Percentiles rank a stretch among this genome's conserved stretches.
phyloP scores from a whole-genome alignment of 805 yeast genomes.

The Cyberlindnera sargentensis region DNA sequence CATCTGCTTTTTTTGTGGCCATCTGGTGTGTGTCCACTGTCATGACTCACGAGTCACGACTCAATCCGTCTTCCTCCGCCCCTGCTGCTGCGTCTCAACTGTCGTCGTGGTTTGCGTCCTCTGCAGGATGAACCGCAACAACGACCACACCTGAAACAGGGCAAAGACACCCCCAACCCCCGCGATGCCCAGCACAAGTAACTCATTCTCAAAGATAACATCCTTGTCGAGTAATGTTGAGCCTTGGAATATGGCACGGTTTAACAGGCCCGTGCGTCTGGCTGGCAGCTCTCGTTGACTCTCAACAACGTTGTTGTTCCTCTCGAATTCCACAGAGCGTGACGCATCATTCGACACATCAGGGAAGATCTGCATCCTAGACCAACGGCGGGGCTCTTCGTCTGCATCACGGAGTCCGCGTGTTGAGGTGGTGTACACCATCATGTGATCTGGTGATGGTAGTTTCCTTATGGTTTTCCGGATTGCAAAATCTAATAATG shows the following conservation, averaged over 20 bases:
- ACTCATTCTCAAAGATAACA: constrained; percentile 44
- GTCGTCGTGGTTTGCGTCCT: no score
- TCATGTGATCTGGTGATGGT: constrained; percentile 67
- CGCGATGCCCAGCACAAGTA: constrained; percentile 34
- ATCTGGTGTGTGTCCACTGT: no score
- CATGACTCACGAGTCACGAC: no score
- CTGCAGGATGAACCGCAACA: background rate
- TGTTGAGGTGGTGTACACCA: constrained; percentile 46
- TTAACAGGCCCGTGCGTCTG: constrained; percentile 27
- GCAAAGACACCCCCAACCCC: constrained; percentile 6
- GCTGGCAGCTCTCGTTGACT: constrained; percentile 25
- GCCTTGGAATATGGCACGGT: constrained; percentile 20
- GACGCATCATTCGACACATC: constrained; percentile 47
- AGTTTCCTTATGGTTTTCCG: constrained; percentile 53
- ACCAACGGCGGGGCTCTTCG: constrained; percentile 26
- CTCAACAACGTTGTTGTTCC: constrained; percentile 33
- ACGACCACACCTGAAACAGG: constrained; percentile 1
- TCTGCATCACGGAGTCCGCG: constrained; percentile 20
- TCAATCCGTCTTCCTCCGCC: no score
- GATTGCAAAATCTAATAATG: constrained; percentile 28
- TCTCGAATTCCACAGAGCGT: constrained; percentile 45
- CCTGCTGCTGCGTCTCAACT: no score
- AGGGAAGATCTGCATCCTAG: constrained; percentile 40
- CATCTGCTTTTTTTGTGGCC: no score
- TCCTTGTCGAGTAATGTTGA: constrained; percentile 38